Percentiles rank a stretch among this genome's conserved stretches.
phyloP scores from a whole-genome alignment of 2,329 filamentous ascomycete genomes.

The Fusarium miscanthi region DNA sequence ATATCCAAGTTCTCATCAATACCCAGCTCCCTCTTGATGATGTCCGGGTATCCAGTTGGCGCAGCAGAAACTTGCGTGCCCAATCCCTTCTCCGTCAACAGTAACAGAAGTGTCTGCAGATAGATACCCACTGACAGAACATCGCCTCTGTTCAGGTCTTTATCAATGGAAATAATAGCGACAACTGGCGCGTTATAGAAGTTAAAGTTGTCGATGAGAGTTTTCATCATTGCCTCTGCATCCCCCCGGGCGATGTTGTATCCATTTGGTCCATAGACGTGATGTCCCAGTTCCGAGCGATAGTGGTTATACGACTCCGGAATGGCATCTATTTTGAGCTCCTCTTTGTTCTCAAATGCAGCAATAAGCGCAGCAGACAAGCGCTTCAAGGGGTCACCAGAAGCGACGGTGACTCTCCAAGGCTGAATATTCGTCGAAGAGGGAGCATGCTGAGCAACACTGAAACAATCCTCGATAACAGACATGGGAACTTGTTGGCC shows the following conservation, averaged over 20 bases:
- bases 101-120: constrained; percentile 28
- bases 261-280: constrained; percentile 27
- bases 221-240: constrained; percentile 5
- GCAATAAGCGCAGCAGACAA: neutral
- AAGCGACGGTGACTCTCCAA: constrained; percentile 10
- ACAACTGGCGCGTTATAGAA: constrained; percentile 34
- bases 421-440: constrained; percentile 26
- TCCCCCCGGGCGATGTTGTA: constrained; percentile 26
- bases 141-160: neutral
- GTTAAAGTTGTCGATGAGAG: constrained; percentile 22
- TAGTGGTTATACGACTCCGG: constrained; percentile 20
- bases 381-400: constrained; percentile 1
- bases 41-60: constrained; percentile 11
- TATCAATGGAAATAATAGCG: constrained; percentile 22
- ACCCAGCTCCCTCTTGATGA: constrained; percentile 1
- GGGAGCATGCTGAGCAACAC: constrained; percentile 16
- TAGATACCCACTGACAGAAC: constrained; percentile 29
- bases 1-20: constrained; percentile 13
- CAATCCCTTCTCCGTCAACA: constrained; percentile 21
- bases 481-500: neutral
- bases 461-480: constrained; percentile 8
- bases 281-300: constrained; percentile 26
- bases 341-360: neutral
- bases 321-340: neutral
- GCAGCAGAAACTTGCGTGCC: constrained; percentile 22